Evolutionary conservation across 2,329 filamentous ascomycete genomes (phyloP).

Genomic region (Sporothrix inflata): DNA sequence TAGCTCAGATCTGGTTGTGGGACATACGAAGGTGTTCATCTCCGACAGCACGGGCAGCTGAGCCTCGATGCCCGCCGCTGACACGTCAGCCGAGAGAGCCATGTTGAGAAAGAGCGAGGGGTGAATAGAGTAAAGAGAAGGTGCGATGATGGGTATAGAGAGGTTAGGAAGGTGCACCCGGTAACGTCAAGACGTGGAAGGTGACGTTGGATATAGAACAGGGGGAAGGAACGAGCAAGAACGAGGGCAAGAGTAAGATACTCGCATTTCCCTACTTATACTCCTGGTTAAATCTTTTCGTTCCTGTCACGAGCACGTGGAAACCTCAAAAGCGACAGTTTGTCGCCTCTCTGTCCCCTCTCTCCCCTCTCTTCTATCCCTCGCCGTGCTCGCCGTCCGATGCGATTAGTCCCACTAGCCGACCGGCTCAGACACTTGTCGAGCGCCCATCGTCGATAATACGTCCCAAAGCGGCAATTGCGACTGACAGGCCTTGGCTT

Average conservation of each 20-base stretch:
- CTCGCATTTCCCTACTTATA: background rate
- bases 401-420: slow-evolving; percentile 15
- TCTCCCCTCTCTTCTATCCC: background rate
- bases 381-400: background rate
- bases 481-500: background rate
- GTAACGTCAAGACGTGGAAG: background rate
- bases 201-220: background rate
- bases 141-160: background rate
- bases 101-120: slow-evolving; percentile 6
- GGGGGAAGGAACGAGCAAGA: background rate
- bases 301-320: background rate
- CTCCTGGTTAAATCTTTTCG: background rate
- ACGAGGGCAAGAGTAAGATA: background rate
- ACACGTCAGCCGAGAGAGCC: slow-evolving; percentile 18
- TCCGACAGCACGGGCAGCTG: slow-evolving; percentile 21
- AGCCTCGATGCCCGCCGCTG: slow-evolving; percentile 21
- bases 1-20: background rate
- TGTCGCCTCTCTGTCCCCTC: background rate
- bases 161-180: background rate
- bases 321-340: background rate
- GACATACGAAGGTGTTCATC: slow-evolving; percentile 22
- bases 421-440: background rate
- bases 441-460: background rate
- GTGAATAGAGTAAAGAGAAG: background rate
- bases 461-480: slow-evolving; percentile 22